Conservation (phyloP, 2,329 filamentous ascomycete species). For the Spiromastix sp. region DNA sequence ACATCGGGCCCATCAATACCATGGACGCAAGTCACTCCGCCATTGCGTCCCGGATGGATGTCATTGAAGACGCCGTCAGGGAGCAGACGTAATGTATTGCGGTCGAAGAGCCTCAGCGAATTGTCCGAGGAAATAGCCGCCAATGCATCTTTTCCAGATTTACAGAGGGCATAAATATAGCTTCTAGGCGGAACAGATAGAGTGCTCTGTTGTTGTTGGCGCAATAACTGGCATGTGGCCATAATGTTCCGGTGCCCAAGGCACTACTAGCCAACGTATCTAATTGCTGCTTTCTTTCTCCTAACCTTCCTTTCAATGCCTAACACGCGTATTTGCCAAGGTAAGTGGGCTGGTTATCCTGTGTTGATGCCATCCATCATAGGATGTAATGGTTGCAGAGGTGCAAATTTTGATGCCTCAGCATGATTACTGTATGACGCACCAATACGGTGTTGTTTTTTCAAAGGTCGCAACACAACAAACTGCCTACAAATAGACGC, state of each 20-base stretch:
- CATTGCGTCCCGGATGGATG: constrained; percentile 19
- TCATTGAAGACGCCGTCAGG: constrained; percentile 9
- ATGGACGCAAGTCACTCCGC: constrained; percentile 28
- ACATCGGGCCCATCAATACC: constrained; percentile 1
- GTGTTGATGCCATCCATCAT: too few relatives aligned
- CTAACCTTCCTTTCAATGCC: too few relatives aligned
- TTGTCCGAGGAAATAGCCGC: constrained; percentile 37
- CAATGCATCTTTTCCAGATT: constrained; percentile 21
- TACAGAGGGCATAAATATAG: constrained; percentile 33
- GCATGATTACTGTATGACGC: too few relatives aligned
- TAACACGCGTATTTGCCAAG: too few relatives aligned
- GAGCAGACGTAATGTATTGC: constrained; percentile 22
- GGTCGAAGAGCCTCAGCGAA: constrained; percentile 33
- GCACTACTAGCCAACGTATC: not conserved
- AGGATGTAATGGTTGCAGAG: too few relatives aligned
- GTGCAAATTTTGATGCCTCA: too few relatives aligned
- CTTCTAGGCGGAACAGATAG: constrained; percentile 28
- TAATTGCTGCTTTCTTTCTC: too few relatives aligned
- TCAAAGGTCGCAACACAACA: too few relatives aligned
- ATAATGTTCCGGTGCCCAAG: not conserved
- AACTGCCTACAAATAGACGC: too few relatives aligned
- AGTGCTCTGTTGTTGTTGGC: constrained; percentile 18
- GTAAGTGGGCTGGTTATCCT: too few relatives aligned
- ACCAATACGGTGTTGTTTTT: too few relatives aligned
- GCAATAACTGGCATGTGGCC: constrained; percentile 5